phyloP scores from a whole-genome alignment of 2,329 filamentous ascomycete species.

The Calonectria naviculata region DNA sequence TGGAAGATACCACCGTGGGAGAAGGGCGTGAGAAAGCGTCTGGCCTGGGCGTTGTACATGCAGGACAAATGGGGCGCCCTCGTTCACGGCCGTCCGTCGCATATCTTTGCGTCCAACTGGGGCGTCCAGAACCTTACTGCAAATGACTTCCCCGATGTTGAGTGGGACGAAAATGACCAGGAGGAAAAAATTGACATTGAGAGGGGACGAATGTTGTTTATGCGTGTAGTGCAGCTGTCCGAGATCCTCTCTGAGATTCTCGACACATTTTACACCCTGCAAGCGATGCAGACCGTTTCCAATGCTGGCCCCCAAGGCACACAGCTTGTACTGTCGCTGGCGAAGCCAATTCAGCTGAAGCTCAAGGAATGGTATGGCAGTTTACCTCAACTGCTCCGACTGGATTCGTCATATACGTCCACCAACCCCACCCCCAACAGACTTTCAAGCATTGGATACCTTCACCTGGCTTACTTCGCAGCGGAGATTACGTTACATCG shows the following conservation, averaged over 20 bases:
- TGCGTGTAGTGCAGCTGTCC: slow-evolving; percentile 80
- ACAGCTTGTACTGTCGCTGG: slow-evolving; percentile 77
- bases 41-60: slow-evolving; percentile 94
- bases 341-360: slow-evolving; percentile 85
- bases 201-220: slow-evolving; percentile 76
- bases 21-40: slow-evolving; percentile 82
- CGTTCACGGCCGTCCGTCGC: slow-evolving; percentile 86
- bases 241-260: slow-evolving; percentile 83
- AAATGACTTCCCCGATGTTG: slow-evolving; percentile 80
- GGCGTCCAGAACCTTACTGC: slow-evolving; percentile 74
- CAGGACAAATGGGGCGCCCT: slow-evolving; percentile 93
- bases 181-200: slow-evolving; percentile 75
- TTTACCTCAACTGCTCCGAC: slow-evolving; percentile 71
- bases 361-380: slow-evolving; percentile 85
- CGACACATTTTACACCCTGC: slow-evolving; percentile 84
- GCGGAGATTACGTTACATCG: slow-evolving; percentile 94
- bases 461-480: slow-evolving; percentile 93
- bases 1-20: slow-evolving; percentile 95
- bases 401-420: slow-evolving; percentile 68
- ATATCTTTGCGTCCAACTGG: slow-evolving; percentile 78
- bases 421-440: slow-evolving; percentile 52
- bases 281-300: slow-evolving; percentile 76
- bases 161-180: slow-evolving; percentile 70
- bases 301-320: slow-evolving; percentile 77
- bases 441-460: slow-evolving; percentile 75